Evolutionary conservation across 306 rosid genomes (phyloP).

Genomic region (Malus sylvestris): DNA sequence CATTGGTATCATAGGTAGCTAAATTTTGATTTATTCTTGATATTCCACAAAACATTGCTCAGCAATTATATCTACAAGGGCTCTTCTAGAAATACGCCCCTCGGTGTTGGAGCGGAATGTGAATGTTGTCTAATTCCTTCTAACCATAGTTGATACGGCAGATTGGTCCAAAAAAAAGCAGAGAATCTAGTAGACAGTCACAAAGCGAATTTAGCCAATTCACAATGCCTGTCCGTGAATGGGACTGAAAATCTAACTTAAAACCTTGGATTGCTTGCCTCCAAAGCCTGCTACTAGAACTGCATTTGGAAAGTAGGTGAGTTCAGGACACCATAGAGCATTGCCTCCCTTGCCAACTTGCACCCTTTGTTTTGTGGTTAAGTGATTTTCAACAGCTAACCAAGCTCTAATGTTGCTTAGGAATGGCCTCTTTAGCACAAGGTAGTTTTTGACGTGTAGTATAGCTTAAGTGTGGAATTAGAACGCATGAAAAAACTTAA

Average conservation of each 20-base stretch:
- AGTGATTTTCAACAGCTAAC: not conserved
- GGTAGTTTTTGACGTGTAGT: not conserved
- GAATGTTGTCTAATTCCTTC: not conserved
- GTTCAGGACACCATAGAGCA: not conserved
- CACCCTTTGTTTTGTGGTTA: not conserved
- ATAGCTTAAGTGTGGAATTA: not conserved
- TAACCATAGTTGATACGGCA: not conserved
- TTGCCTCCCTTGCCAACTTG: not conserved
- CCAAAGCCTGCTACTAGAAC: not conserved
- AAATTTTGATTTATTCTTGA: not conserved
- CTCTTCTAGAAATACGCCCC: not conserved
- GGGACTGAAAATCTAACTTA: not conserved
- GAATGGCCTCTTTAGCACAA: not conserved
- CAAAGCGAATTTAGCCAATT: not conserved
- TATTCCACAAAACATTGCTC: not conserved
- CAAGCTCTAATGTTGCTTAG: not conserved
- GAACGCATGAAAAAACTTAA: not conserved
- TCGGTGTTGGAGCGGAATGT: not conserved
- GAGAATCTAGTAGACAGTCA: not conserved
- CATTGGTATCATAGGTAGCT: not conserved
- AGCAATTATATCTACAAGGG: not conserved
- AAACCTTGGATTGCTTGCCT: not conserved
- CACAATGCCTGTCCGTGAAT: not conserved
- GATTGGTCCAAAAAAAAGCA: not conserved
- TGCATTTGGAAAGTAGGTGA: not conserved